Percentiles rank a stretch among this genome's conserved stretches.
Conservation (phyloP, 2,329 filamentous ascomycete genomes). For the Xylaria sp. region DNA sequence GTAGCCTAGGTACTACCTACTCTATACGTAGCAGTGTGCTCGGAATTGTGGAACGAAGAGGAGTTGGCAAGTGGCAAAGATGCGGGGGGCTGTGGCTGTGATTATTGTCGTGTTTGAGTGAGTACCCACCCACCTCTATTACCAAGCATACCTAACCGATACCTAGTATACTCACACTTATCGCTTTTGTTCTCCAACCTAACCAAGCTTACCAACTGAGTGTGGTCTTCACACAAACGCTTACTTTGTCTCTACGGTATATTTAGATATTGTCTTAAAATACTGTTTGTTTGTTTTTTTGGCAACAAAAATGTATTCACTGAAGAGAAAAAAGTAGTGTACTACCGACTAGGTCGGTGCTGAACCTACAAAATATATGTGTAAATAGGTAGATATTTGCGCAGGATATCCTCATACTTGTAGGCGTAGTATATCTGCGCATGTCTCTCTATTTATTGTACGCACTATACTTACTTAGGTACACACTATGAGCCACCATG, state of each 20-base stretch:
- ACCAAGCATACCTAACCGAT: neutral
- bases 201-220: slow-evolving; percentile 21
- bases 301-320: no score
- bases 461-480: no score
- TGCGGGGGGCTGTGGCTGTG: slow-evolving; percentile 37
- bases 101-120: slow-evolving; percentile 33
- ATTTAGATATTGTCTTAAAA: no score
- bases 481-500: neutral
- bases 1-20: no score
- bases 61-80: slow-evolving; percentile 34
- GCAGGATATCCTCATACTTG: no score
- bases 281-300: no score
- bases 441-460: neutral
- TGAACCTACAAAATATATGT: no score
- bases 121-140: slow-evolving; percentile 18
- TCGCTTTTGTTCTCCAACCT: neutral
- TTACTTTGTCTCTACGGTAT: no score
- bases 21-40: neutral
- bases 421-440: neutral
- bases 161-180: neutral
- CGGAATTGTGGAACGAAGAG: slow-evolving; percentile 2
- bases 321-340: no score
- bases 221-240: no score
- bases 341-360: no score
- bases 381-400: no score